Base-by-base conservation (phyloP, 1,284 basidiomycete species). In the Ceratobasidium sp. region DNA sequence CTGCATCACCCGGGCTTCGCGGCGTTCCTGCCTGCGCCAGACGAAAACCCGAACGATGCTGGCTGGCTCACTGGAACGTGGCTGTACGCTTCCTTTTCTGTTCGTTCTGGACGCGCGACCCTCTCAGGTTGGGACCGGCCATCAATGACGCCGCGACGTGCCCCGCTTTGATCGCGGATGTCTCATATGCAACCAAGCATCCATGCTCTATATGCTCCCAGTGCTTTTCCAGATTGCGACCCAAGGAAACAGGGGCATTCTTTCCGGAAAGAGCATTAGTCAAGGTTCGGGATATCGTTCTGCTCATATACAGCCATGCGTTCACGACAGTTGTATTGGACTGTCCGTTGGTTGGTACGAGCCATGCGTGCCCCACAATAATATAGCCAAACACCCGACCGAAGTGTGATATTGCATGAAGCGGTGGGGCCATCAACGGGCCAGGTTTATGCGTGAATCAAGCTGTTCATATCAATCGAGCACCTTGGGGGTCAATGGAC, bases 101-200 rank as follows among this genome's bases (percentile, higher is more conserved):
- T 18, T 2, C n/a, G 28, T 60, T 60, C 58, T 46, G 41, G 43
- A 50, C 43, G 45, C 60, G 23, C 60, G n/a, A 62, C 60, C 55
- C 60, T 61, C 60, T 60, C 58, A 60, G 58, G 58, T 39, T 45
- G 16, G 23, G 30, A 32, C 60, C 60, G 60, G 60, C 60, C 60
- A 62, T 62, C 60, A 62, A 32, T 62, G 60, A 48, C 30, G 39
- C 46, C 45, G 58, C 32, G 58, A 34, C 53, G 8, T 32, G 26
- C 45, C 32, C 60, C 60, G 60, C 9, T 34, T 32, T 50, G 60
- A 62, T 62, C 60, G 60, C 59, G 26, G 36, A 61, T 61, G 39
- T 9, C 59, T n/a, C 41, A 6, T 18, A 16, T 14, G 26, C 23
- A 21, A 32, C 50, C 12, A 60, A 43, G 41, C 34, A 26, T 36